Conservation (phyloP, 2,329 filamentous ascomycete genomes). For the Karstenula rhodostoma region DNA sequence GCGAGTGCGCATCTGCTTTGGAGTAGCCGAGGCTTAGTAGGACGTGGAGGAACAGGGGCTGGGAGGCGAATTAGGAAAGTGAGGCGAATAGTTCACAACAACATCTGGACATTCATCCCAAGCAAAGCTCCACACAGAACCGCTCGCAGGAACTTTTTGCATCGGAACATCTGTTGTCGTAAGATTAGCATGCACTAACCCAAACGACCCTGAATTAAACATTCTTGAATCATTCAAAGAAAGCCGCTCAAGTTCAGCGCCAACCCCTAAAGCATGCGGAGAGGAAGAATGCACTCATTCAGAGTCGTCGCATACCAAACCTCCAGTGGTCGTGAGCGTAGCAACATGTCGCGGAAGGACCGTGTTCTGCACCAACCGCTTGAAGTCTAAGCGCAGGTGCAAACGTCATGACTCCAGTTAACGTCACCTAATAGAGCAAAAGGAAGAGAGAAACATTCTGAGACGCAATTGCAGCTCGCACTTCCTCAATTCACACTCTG, state of each 20-base stretch:
- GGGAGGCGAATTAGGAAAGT: neutral
- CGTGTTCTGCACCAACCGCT: neutral
- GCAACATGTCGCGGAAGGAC: neutral
- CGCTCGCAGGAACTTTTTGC: neutral
- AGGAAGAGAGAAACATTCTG: neutral
- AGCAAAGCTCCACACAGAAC: neutral
- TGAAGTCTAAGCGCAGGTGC: neutral
- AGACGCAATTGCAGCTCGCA: neutral
- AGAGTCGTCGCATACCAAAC: neutral
- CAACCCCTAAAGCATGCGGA: too few relatives aligned
- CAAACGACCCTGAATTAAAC: too few relatives aligned
- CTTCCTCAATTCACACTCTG: neutral
- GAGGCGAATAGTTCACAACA: neutral
- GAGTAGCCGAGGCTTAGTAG: constrained; percentile 10
- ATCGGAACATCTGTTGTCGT: neutral
- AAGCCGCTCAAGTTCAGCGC: too few relatives aligned
- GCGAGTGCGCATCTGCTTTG: neutral
- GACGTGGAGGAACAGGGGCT: constrained; percentile 10
- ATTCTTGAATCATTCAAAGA: too few relatives aligned
- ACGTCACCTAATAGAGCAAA: neutral
- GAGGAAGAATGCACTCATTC: too few relatives aligned
- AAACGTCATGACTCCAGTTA: neutral
- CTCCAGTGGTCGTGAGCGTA: neutral
- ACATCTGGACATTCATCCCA: neutral
- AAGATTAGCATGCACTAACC: too few relatives aligned